phyloP scores from a whole-genome alignment of 768 basidiomycete species.

The Macrolepiota dolichaula region DNA sequence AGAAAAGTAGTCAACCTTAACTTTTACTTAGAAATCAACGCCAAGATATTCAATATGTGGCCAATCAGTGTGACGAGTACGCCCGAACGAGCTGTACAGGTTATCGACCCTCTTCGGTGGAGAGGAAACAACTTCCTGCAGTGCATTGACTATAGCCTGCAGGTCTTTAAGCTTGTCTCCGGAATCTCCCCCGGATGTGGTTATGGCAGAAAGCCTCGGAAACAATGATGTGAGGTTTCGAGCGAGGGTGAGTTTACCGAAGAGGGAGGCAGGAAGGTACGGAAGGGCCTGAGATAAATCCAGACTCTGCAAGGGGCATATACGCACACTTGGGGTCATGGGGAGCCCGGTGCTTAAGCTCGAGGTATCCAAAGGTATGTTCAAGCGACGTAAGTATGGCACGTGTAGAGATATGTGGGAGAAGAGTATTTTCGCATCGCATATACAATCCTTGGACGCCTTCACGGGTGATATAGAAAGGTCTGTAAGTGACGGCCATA shows the following conservation, averaged over 20 bases:
- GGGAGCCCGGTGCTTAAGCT: background rate
- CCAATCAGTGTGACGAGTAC: background rate
- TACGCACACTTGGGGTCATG: background rate
- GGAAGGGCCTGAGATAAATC: background rate
- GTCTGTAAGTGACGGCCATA: background rate
- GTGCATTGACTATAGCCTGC: background rate
- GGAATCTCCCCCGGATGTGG: background rate
- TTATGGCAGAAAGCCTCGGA: background rate
- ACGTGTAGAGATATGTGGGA: background rate
- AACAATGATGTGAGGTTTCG: background rate
- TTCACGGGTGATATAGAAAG: background rate
- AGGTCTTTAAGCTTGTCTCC: background rate
- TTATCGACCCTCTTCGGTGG: background rate
- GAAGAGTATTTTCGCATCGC: background rate
- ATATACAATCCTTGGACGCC: background rate
- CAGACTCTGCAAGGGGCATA: conserved; percentile 1
- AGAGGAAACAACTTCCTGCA: background rate
- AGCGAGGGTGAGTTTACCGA: background rate
- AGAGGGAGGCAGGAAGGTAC: background rate
- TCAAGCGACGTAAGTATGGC: background rate
- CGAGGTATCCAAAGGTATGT: background rate
- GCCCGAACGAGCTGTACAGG: background rate
- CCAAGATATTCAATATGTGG: background rate
- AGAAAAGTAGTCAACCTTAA: too few relatives aligned
- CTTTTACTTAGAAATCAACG: background rate